A percentile compares a stretch with the other conserved stretches of the same genome.
Conservation (phyloP, 768 basidiomycete species). For the Trametes punicea region DNA sequence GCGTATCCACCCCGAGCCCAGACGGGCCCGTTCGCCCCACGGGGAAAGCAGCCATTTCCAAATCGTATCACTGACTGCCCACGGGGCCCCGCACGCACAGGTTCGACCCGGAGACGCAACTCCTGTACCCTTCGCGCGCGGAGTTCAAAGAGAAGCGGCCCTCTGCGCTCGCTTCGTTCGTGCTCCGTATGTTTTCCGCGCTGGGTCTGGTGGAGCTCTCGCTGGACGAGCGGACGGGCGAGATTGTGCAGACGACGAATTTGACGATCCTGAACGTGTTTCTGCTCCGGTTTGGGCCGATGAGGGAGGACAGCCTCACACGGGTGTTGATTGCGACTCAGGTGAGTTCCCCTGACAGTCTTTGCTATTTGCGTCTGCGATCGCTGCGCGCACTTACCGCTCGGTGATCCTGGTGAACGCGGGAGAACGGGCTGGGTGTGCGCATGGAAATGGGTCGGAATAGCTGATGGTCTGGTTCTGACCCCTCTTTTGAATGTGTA, state of each 20-base stretch:
- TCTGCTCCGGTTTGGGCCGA: conserved; percentile 75
- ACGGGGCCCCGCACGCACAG: conserved; percentile 36
- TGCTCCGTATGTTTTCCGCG: conserved; percentile 56
- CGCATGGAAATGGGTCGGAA: conserved; percentile 8
- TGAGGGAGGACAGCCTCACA: conserved; percentile 81
- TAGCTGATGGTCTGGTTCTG: conserved; percentile 2
- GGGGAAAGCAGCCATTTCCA: neutral
- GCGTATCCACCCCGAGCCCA: conserved; percentile 25
- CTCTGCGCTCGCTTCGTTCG: conserved; percentile 46
- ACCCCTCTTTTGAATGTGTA: conserved; percentile 28
- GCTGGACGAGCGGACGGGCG: conserved; percentile 48
- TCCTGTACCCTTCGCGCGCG: conserved; percentile 75
- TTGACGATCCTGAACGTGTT: conserved; percentile 89
- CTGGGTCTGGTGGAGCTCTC: conserved; percentile 69
- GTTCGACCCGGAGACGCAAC: conserved; percentile 68
- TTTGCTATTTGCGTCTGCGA: neutral
- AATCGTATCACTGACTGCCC: conserved; percentile 1
- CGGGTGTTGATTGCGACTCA: conserved; percentile 72
- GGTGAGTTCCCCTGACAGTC: conserved; percentile 39
- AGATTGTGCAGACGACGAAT: conserved; percentile 75
- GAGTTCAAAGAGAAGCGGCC: conserved; percentile 56
- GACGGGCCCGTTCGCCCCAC: conserved; percentile 3
- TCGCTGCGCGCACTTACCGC: neutral
- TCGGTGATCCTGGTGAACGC: neutral
- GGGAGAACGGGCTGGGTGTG: neutral